These are phyloP conservation scores for Cajanus cajan DNA, from an alignment of 306 rosid genomes.

Conservation along the genomic window DNA sequence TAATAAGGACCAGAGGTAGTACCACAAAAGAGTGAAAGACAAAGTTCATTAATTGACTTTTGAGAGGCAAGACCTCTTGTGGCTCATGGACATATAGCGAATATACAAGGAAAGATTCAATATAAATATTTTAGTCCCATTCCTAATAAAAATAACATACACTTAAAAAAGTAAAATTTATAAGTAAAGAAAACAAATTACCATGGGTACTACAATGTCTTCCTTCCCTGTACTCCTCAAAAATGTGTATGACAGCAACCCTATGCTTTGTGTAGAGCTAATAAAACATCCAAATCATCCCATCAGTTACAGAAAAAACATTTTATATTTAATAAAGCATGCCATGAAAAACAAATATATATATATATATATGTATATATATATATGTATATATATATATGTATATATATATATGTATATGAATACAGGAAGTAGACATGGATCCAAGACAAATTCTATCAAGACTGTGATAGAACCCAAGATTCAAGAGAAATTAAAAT, in stretches of 20 bases:
- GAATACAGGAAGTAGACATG: background rate
- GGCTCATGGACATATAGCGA: background rate
- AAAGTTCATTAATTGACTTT: background rate
- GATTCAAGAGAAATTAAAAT: too few species aligned
- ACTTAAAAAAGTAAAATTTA: background rate
- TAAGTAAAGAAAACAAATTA: constrained; percentile 37
- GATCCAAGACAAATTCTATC: constrained; percentile 7
- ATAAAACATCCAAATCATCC: constrained; percentile 32
- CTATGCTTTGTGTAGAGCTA: constrained; percentile 87
- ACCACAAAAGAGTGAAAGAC: background rate
- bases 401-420: background rate
- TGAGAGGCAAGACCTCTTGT: background rate
- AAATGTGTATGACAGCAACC: constrained; percentile 92
- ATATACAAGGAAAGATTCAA: background rate
- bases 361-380: too few species aligned
- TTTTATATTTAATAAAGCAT: background rate
- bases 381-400: too few species aligned
- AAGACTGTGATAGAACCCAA: too few species aligned
- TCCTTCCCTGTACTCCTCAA: constrained; percentile 92
- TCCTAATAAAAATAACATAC: background rate
- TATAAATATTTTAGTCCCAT: background rate
- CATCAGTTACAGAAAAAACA: constrained; percentile 36
- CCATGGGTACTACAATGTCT: constrained; percentile 98
- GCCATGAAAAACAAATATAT: background rate
- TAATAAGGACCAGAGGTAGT: too few species aligned